These are phyloP conservation scores for Cocos nucifera DNA, from an alignment of 176 grass and related monocot genomes.

Conservation along the genomic window DNA sequence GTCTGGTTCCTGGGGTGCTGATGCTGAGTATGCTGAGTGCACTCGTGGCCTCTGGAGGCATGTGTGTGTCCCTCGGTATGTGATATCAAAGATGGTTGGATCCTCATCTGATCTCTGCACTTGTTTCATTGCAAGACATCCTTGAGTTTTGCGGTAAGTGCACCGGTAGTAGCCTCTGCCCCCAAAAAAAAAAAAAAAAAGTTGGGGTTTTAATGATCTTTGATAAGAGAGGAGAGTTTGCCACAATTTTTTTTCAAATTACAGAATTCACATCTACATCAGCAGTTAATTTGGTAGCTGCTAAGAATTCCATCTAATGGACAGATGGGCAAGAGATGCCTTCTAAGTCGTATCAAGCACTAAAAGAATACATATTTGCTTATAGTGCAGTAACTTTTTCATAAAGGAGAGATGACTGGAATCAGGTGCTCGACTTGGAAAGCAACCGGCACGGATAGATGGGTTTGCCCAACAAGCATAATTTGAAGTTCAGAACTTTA, in stretches of 20 bases:
- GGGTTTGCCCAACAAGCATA: no score
- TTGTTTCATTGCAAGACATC: slow-evolving; percentile 66
- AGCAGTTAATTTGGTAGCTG: no score
- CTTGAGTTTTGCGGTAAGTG: slow-evolving; percentile 46
- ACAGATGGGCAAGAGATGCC: no score
- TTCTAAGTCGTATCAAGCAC: no score
- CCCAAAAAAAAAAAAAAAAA: not conserved
- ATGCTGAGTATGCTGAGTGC: not conserved
- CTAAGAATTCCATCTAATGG: no score
- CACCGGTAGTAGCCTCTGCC: slow-evolving; percentile 86
- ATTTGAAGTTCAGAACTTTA: no score
- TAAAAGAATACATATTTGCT: no score
- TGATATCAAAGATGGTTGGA: slow-evolving; percentile 50
- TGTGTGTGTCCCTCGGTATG: slow-evolving; percentile 59
- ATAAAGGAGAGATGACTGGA: no score
- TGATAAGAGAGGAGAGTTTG: not conserved
- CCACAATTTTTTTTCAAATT: not conserved
- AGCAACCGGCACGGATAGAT: no score
- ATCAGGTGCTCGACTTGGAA: no score
- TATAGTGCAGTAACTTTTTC: no score
- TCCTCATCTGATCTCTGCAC: slow-evolving; percentile 82
- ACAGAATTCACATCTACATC: no score
- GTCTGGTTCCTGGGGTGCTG: not conserved
- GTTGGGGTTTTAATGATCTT: not conserved
- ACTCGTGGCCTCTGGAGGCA: slow-evolving; percentile 29